phyloP scores from a whole-genome alignment of 257 asterid species.

The Ilex aquifolium region DNA sequence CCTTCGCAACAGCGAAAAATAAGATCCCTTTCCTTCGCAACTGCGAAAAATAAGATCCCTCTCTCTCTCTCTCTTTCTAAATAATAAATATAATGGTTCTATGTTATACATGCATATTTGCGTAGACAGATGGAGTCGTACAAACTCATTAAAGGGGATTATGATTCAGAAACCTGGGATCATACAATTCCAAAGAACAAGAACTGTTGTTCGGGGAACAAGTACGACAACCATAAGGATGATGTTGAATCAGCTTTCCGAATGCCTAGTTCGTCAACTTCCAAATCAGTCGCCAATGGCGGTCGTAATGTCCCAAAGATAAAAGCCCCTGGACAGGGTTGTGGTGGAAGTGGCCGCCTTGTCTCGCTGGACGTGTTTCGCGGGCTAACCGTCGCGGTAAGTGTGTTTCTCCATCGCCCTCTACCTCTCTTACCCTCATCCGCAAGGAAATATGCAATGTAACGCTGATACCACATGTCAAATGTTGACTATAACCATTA shows the following conservation, averaged over 20 bases:
- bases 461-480: not conserved
- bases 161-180: constrained; percentile 18
- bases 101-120: too few species aligned
- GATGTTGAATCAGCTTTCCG: constrained; percentile 23
- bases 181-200: constrained; percentile 4
- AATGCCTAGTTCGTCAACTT: constrained; percentile 14
- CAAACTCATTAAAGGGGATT: constrained; percentile 28
- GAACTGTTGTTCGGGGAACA: constrained; percentile 13
- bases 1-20: too few species aligned
- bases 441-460: not conserved
- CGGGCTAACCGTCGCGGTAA: constrained; percentile 51
- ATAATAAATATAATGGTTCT: too few species aligned
- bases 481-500: too few species aligned
- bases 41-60: too few species aligned
- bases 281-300: constrained; percentile 6
- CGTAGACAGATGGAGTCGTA: constrained; percentile 27
- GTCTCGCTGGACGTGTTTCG: constrained; percentile 58
- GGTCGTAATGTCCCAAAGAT: constrained; percentile 11
- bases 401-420: not conserved
- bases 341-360: constrained; percentile 22
- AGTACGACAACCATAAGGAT: not conserved
- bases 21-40: too few species aligned
- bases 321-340: not conserved
- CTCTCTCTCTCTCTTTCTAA: too few species aligned
- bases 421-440: not conserved